Base-by-base conservation (phyloP, 163 green algal genomes). In the Scenedesmus sp. region DNA sequence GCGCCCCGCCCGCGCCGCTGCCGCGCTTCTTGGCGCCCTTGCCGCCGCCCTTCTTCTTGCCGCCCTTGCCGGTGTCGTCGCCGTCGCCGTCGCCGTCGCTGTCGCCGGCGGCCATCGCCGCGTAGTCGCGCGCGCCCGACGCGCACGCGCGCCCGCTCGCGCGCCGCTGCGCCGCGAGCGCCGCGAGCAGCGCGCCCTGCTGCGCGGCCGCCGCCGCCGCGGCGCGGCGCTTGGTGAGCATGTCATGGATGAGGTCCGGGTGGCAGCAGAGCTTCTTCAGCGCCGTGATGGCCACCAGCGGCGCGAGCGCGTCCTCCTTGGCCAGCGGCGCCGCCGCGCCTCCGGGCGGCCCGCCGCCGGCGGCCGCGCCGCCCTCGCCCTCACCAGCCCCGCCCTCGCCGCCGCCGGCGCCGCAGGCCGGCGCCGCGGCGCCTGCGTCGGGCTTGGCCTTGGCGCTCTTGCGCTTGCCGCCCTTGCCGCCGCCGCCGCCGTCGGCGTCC, bases 211-310 rank as follows among this genome's bases (percentile, higher is more conserved):
- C 34, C 26, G 56, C 28, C 0, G 62, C 53, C 31, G 28, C n/a
- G 15, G 44, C 53, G 20, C 45, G 57, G 36, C 67, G 69, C 28
- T 67, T 77, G 39, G 66, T 67, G 6, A 77, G 39, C 69, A 76
- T 70, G 18, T 77, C 57, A 17, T 34, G 71, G 26, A 92, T 84
- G 48, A 95, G 80, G 83, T 96, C 93, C 7, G 92, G 92, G 75
- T 96, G 92, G 80, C 92, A 95, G 87, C 90, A 96, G 45, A 96
- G 84, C 85, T 96, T 96, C 75, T 94, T 94, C 33, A 96, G 57
- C 20, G 83, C 82, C 15, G 85, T 94, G 71, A 96, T 95, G 76
- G 88, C 91, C 4, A 83, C 80, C 42, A 95, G 83, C 20, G 88
- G 85, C 13, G 79, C 70, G 48, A 92, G 83, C 9, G 4, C 1